Evolutionary conservation across 169 alveolate genomes (phyloP).

Genomic region (Cryptosporidium tyzzeri): DNA sequence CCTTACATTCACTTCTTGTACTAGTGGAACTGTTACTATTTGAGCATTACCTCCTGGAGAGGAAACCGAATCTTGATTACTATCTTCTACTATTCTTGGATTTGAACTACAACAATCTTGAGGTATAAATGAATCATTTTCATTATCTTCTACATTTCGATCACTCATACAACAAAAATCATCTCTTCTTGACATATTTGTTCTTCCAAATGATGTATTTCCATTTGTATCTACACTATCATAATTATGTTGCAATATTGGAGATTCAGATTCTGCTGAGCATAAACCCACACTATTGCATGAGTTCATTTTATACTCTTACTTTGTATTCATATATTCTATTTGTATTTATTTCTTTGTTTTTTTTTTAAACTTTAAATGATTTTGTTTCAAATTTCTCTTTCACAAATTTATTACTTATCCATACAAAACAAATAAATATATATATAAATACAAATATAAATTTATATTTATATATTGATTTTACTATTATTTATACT

Average conservation of each 20-base stretch:
- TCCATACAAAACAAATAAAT: neutral
- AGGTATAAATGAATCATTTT: neutral
- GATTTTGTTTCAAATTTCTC: neutral
- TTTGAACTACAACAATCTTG: neutral
- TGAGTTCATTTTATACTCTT: conserved; percentile 11
- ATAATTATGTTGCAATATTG: conserved; percentile 5
- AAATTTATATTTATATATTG: no score
- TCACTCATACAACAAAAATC: conserved; percentile 20
- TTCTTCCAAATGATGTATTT: neutral
- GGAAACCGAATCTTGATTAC: conserved; percentile 16
- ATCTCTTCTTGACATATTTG: neutral
- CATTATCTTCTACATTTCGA: conserved; percentile 1
- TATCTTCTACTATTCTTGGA: neutral
- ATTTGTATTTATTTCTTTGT: neutral
- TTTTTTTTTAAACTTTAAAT: neutral
- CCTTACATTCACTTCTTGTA: conserved; percentile 73
- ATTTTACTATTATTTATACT: neutral
- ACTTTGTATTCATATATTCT: neutral
- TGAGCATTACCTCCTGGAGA: conserved; percentile 72
- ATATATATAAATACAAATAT: no score
- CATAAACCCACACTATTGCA: conserved; percentile 53
- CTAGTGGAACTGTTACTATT: conserved; percentile 66
- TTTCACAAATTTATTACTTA: neutral
- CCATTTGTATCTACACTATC: neutral
- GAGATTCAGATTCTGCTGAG: conserved; percentile 57